phyloP scores from a whole-genome alignment of 768 basidiomycete genomes.

The Macrolepiota albuminosa region DNA sequence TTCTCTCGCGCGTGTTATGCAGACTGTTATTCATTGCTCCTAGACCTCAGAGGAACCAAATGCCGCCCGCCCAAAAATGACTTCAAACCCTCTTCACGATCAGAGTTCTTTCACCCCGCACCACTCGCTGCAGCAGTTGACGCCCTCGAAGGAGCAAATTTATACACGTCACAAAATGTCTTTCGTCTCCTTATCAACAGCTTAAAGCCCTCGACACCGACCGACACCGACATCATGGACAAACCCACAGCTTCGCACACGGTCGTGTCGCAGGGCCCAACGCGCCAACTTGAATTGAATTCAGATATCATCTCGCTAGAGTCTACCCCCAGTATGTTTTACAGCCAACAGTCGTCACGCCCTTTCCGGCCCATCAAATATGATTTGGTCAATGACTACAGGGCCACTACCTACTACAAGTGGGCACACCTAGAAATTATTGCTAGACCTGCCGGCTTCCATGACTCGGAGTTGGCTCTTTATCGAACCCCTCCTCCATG shows the following conservation, averaged over 20 bases:
- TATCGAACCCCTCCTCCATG: conserved; percentile 35
- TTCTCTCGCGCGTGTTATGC: conserved; percentile 18
- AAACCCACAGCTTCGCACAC: not conserved
- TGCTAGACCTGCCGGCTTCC: not conserved
- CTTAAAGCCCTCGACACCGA: conserved; percentile 13
- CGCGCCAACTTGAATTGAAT: not conserved
- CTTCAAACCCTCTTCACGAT: conserved; percentile 22
- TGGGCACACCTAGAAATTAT: conserved; percentile 3
- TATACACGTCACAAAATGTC: conserved; percentile 17
- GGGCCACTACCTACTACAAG: conserved; percentile 12
- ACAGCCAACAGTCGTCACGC: conserved; percentile 5
- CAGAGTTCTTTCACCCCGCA: conserved; percentile 38
- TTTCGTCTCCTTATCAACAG: conserved; percentile 22
- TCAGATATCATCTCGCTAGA: not conserved
- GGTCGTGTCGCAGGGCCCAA: not conserved
- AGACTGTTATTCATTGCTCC: conserved; percentile 8
- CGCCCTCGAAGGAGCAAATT: conserved; percentile 10
- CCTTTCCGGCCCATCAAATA: not conserved
- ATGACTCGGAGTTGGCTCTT: conserved; percentile 27
- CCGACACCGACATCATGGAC: not conserved
- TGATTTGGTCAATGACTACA: conserved; percentile 11
- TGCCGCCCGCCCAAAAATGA: conserved; percentile 23
- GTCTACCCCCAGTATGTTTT: conserved; percentile 13
- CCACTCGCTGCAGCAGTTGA: conserved; percentile 31
- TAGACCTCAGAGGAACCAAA: conserved; percentile 48